Percentiles rank a stretch among this genome's conserved stretches.
phyloP scores from a whole-genome alignment of 2,329 filamentous ascomycete species.

The Beauveria brongniartii region DNA sequence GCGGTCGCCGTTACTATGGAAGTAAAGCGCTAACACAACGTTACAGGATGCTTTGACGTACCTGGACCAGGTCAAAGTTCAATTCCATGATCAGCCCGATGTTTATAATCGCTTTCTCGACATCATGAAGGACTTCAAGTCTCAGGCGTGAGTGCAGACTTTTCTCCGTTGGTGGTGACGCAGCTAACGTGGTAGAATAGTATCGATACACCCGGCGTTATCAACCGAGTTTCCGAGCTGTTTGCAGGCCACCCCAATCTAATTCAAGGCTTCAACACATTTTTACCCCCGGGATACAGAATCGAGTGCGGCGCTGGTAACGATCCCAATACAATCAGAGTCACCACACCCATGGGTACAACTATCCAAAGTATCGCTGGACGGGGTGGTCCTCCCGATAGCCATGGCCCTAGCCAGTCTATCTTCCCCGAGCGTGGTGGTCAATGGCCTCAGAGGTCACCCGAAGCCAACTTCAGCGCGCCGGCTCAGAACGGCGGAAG shows the following conservation, averaged over 20 bases:
- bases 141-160: constrained; percentile 64
- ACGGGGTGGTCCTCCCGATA: constrained; percentile 39
- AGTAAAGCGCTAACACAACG: constrained; percentile 11
- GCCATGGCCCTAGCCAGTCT: constrained; percentile 31
- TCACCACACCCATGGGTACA: constrained; percentile 96
- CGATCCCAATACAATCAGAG: constrained; percentile 90
- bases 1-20: neutral
- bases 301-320: constrained; percentile 94
- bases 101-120: constrained; percentile 96
- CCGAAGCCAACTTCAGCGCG: constrained; percentile 53
- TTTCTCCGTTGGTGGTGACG: neutral
- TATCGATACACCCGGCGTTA: constrained; percentile 95
- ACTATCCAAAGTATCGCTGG: constrained; percentile 79
- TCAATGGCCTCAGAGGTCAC: constrained; percentile 50
- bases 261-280: constrained; percentile 98
- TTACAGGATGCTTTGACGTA: constrained; percentile 73
- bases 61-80: constrained; percentile 95
- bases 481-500: constrained; percentile 43
- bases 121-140: constrained; percentile 99
- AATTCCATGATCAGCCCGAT: constrained; percentile 93
- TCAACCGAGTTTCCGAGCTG: constrained; percentile 88
- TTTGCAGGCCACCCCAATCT: constrained; percentile 93
- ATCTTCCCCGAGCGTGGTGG: constrained; percentile 40
- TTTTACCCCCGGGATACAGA: constrained; percentile 87
- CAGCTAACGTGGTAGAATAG: constrained; percentile 33